Evolutionary conservation across 352 stramenopile genomes (phyloP), one percentile per base, ranked within the genome.

Genomic region (Globisporangium paroecandrum): DNA sequence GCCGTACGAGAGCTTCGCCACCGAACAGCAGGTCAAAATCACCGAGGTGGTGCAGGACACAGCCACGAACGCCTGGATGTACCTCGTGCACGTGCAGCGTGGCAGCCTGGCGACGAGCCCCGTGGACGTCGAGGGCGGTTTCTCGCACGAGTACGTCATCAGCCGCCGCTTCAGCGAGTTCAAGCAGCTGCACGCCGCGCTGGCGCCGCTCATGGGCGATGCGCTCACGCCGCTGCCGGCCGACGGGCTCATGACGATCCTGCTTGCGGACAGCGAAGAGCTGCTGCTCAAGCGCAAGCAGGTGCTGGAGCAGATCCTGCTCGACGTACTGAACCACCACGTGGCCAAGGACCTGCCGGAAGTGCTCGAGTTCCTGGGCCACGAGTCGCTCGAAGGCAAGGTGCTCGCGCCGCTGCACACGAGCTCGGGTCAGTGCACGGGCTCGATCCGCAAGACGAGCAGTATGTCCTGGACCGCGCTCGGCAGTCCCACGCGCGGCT

Each of bases 1-100:
- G 83, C 81, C 81, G 34, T 91, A 91, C 83, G 83, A 91, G 68
- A 91, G 83, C 76, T 91, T 91, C 68, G 81, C 79, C 54, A 83
- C 76, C 32, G 79, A 82, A 68, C 79, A 91, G 58, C 76, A 82
- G 59, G 81, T 86, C 47, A 68, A 77, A 55, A 91, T 91, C 75
- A 83, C 81, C 38, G 77, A 83, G n/a, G 81, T 91, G n/a, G 77
- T 85, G 62, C 81, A 89, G 67, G 83, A 91, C 68, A 66, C 75
- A 18, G 72, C 77, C 47, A 89, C 81, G 12, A 82, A 81, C 66
- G 82, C 78, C 10, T 91, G 83, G 83, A 84, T 88, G 69, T 91
- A 89, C 75, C 58, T 89, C 34, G 71, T 91, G 51, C 81, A 84
- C 58, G 77, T 91, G 64, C 83, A 86, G 62, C 82, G 83, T 51